Evolutionary conservation across 2,329 filamentous ascomycete species (phyloP), one percentile per base, ranked within the genome.

Genomic region (Hymenoscyphus occultus): DNA sequence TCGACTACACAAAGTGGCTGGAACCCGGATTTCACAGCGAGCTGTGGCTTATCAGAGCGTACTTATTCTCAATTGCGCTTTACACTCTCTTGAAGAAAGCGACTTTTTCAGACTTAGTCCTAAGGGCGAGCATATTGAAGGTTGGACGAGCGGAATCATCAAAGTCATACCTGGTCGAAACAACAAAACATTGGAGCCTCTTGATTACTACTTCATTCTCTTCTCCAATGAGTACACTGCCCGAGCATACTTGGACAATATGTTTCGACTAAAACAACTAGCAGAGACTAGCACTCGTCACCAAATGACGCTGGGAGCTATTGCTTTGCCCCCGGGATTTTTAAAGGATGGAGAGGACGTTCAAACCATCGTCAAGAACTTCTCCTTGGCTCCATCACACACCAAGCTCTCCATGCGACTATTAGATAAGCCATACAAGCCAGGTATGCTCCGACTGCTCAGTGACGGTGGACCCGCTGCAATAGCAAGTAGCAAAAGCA

Each of bases 21-120:
- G 19, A 54, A 22, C 48, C 48, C 48, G 45, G 45, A 51, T n/a
- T 51, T 51, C 48, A 19, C 10, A 13, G 22, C 48, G 48, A 54
- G 19, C 13, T 54, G 48, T 22, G 13, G 19, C 19, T 54, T 13
- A 19, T 13, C 19, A 54, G 19, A 64, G 67, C 39, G 67, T 76
- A 22, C 80, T 93, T 51, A 79, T 88, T 54, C 77, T 93, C 45
- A 80, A 80, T 22, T 83, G 85, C 48, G 82, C 85, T 6, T 86
- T 84, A 71, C 82, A 81, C 64, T 82, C 84, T 22, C 81, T 93
- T 56, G 80, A 81, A 22, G 84, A 88, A 70, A 84, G 83, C 69
- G 91, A 94, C 77, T 93, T 94, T 76, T 82, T 86, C 68, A 87
- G 90, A 63, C 77, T 93, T 19, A 82, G 86, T 5, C 83, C 83